Base-by-base conservation (phyloP, 2,329 filamentous ascomycete genomes). In the Aspergillus novoparasiticus region DNA sequence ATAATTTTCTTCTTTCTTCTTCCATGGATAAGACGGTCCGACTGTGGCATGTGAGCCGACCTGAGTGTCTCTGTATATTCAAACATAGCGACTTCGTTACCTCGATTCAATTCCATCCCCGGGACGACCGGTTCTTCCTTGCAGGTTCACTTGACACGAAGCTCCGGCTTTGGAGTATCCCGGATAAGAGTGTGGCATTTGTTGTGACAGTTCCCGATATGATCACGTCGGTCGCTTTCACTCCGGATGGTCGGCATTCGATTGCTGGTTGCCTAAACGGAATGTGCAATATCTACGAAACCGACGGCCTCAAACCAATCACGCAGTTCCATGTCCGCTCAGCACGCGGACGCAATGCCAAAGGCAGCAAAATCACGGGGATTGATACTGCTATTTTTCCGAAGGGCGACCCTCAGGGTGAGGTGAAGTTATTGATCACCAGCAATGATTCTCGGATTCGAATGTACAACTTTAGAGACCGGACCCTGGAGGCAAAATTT, bases 1-100 rank as follows among this genome's bases (percentile, higher is more conserved):
- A 99, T 79, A 97, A 96, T 76, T 99, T 99, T 70, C 79, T 99
- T 32, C 83, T 99, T 19, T 97, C 94, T 4, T 96, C 94, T 0
- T 97, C 94, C 0, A 97, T 98, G 93, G 95, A 99, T 76, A 97
- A 97, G 81, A 97, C 94, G 0, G 95, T 99, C 14, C 87, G 93
- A 16, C 79, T 99, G 55, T 99, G 95, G 94, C 95, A 99, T 78
- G 85, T 95, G 66, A 94, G 87, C 73, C 86, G 94, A 58, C 79
- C 85, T 4, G 94, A 98, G 72, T 97, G 93, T 72, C 83, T 99
- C 0, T 97, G 93, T 77, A 93, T 91, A 2, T 99, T 98, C 80
- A 92, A 94, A 71, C 95, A 98, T 78, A 92, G 89, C 71, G 95
- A 99, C 75, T 93, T 97, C 70, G 94, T 98, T 54, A 96, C 95